Conservation (phyloP, 768 basidiomycete genomes). For the Mycena maculata region DNA sequence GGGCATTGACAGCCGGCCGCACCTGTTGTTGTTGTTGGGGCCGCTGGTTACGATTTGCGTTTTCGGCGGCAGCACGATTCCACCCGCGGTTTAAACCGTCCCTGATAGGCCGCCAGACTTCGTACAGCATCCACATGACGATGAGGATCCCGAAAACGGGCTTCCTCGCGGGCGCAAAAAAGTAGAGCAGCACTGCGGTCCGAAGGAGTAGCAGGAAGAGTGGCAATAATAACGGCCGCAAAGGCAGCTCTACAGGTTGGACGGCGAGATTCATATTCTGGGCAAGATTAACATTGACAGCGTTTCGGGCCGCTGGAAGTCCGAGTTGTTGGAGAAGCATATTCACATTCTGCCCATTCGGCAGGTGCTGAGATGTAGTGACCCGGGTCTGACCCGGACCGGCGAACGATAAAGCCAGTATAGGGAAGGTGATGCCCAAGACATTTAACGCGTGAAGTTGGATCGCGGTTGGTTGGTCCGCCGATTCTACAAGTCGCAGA, state of each 20-base stretch:
- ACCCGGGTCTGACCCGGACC: slow-evolving; percentile 37
- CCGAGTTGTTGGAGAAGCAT: slow-evolving; percentile 74
- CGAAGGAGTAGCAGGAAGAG: slow-evolving; percentile 76
- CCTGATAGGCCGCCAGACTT: slow-evolving; percentile 79
- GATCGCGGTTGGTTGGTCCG: slow-evolving; percentile 61
- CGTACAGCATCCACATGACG: slow-evolving; percentile 77
- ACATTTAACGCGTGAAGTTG: slow-evolving; percentile 76
- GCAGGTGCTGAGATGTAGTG: slow-evolving; percentile 46
- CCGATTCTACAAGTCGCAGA: slow-evolving; percentile 61
- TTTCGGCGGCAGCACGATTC: slow-evolving; percentile 49
- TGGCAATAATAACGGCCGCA: slow-evolving; percentile 77
- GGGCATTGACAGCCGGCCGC: slow-evolving; percentile 23
- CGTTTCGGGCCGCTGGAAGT: slow-evolving; percentile 61
- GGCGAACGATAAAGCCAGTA: slow-evolving; percentile 51
- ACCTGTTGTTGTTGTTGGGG: slow-evolving; percentile 42
- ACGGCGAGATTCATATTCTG: slow-evolving; percentile 46
- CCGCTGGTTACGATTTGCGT: slow-evolving; percentile 33
- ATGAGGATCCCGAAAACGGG: slow-evolving; percentile 77
- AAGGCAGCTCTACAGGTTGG: slow-evolving; percentile 59
- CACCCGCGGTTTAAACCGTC: slow-evolving; percentile 52
- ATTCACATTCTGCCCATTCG: slow-evolving; percentile 70
- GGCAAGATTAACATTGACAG: slow-evolving; percentile 45
- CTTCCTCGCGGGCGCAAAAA: slow-evolving; percentile 80
- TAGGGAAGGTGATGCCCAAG: slow-evolving; percentile 67
- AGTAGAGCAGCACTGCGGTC: slow-evolving; percentile 76